These are phyloP conservation scores for Arthroderma sp. DNA, from an alignment of 2,329 filamentous ascomycete species.

Conservation along the genomic window DNA sequence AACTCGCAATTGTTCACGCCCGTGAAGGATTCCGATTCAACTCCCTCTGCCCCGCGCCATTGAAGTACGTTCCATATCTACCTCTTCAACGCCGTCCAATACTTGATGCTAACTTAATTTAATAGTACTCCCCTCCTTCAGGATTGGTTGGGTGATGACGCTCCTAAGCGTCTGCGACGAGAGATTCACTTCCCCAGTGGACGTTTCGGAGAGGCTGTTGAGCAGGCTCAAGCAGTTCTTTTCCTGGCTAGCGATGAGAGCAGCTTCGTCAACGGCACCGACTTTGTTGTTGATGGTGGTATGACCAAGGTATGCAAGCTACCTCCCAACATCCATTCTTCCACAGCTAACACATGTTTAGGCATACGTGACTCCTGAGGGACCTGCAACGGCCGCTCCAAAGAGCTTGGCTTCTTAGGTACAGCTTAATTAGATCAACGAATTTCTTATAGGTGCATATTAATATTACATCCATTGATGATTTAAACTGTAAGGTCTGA, in stretches of 20 bases:
- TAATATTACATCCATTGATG: too few species aligned
- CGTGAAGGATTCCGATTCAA: conserved; percentile 86
- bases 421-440: background rate
- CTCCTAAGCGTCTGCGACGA: conserved; percentile 64
- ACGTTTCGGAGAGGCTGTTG: conserved; percentile 82
- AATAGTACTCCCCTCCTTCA: conserved; percentile 68
- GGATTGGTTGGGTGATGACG: conserved; percentile 84
- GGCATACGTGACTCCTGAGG: conserved; percentile 60
- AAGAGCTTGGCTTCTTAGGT: conserved; percentile 30
- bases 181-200: conserved; percentile 84
- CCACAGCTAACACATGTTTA: conserved; percentile 11
- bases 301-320: conserved; percentile 56
- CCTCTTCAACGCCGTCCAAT: background rate
- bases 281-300: conserved; percentile 91
- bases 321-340: background rate
- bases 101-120: background rate
- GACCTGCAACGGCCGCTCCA: conserved; percentile 41
- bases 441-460: too few species aligned
- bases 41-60: conserved; percentile 72
- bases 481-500: too few species aligned
- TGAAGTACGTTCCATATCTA: conserved; percentile 46
- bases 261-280: conserved; percentile 78
- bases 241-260: conserved; percentile 81
- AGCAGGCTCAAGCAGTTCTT: conserved; percentile 79
- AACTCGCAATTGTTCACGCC: conserved; percentile 84